Base-by-base conservation (phyloP, 2,329 filamentous ascomycete species). In the Phaeosphaeria sp. region DNA sequence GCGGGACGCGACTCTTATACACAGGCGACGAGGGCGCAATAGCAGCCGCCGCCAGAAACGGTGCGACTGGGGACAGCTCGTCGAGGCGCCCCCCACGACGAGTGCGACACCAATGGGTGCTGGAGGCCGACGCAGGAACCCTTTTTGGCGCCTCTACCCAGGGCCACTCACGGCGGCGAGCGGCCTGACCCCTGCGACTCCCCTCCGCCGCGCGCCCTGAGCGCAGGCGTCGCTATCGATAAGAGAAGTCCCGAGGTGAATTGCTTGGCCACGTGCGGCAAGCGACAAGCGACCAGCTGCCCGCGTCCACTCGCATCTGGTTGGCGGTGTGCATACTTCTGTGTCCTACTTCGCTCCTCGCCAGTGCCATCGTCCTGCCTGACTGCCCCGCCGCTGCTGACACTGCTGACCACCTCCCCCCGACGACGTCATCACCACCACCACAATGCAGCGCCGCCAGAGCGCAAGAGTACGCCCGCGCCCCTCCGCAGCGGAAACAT, bases 361-460 rank as follows among this genome's bases (percentile, higher is more conserved):
- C 43, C 20, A 13, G 13, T 46, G 23, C 27, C 30, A 18, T 42
- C 7, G 42, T 44, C 20, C 44, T 44, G 17, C 5, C 18, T 36
- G 49, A 18, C 50, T 49, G 46, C 46, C 46, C 46, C 46, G 46
- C 46, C n/a, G n/a, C n/a, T n/a, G n/a, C n/a, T n/a, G n/a, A 15
- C 46, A 27, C 21, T 15, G n/a, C 21, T 39, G 33, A n/a, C n/a
- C n/a, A n/a, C 47, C n/a, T 39, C 15, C 21, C 60, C n/a, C 25
- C 46, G 2, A 36, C 46, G 36, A 33, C 47, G 30, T 21, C 56
- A 46, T 27, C 51, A 39, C 42, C 56, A 54, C n/a, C 57, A 42
- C 53, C 54, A 55, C 52, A 64, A 72, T 77, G 66, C 65, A 69
- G 59, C 73, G 74, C 59, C 64, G 74, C 65, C 72, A 76, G 58